Conservation (phyloP, 2,329 filamentous ascomycete genomes). For the Aspergillus sp. region DNA sequence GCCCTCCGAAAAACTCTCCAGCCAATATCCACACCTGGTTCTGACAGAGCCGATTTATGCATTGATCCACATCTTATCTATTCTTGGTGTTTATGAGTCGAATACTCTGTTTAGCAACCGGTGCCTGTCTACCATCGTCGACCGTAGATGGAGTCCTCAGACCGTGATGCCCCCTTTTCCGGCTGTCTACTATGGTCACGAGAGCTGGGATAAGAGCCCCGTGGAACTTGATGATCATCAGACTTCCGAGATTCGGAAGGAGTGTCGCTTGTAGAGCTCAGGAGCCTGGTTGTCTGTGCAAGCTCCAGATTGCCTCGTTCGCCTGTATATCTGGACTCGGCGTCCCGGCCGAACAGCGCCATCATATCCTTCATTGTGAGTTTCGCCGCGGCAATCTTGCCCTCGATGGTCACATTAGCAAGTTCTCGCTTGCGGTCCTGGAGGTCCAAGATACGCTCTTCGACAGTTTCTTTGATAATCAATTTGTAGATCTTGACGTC, state of each 20-base stretch:
- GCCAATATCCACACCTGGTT: too few relatives aligned
- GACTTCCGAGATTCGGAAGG: slow-evolving; percentile 8
- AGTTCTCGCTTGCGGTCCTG: slow-evolving; percentile 92
- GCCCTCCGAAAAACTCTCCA: too few relatives aligned
- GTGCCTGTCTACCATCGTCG: slow-evolving; percentile 21
- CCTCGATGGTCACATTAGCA: slow-evolving; percentile 87
- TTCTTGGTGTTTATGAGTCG: background rate
- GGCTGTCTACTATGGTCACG: slow-evolving; percentile 12
- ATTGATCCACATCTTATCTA: background rate
- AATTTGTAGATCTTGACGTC: slow-evolving; percentile 96
- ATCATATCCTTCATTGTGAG: slow-evolving; percentile 91
- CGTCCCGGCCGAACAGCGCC: slow-evolving; percentile 76
- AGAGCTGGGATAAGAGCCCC: slow-evolving; percentile 4
- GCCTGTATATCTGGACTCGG: slow-evolving; percentile 46
- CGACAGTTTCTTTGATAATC: slow-evolving; percentile 80
- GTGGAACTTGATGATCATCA: slow-evolving; percentile 1
- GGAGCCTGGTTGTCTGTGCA: slow-evolving; percentile 29
- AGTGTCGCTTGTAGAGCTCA: slow-evolving; percentile 25
- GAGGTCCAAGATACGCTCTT: slow-evolving; percentile 89
- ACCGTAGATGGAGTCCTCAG: slow-evolving; percentile 27
- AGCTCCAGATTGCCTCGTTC: slow-evolving; percentile 41
- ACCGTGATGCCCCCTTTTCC: slow-evolving; percentile 6
- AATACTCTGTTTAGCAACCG: background rate
- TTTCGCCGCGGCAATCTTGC: slow-evolving; percentile 72
- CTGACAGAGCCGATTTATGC: background rate